These are phyloP conservation scores for Plasmodium berghei DNA, from an alignment of 169 alveolate genomes.

Conservation along the genomic window DNA sequence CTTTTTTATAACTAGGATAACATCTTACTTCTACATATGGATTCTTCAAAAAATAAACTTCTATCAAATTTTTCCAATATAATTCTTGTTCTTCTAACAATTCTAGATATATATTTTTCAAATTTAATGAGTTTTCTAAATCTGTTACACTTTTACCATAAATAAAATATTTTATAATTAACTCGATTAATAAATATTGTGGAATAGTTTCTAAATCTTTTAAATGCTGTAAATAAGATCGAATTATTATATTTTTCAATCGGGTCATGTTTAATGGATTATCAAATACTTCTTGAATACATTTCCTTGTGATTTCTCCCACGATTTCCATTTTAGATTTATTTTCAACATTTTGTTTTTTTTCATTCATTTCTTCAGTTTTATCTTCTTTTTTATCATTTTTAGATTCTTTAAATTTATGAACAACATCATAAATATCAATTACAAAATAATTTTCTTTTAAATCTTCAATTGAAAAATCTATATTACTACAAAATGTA, in stretches of 20 bases:
- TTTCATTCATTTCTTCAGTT: neutral
- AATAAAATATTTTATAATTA: slow-evolving; percentile 76
- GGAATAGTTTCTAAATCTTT: slow-evolving; percentile 82
- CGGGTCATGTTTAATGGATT: slow-evolving; percentile 79
- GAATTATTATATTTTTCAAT: slow-evolving; percentile 71
- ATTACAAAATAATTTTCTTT: slow-evolving; percentile 74
- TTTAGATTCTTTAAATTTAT: slow-evolving; percentile 23
- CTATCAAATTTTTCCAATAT: slow-evolving; percentile 81
- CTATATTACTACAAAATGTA: slow-evolving; percentile 81
- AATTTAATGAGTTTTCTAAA: slow-evolving; percentile 65
- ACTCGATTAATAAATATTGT: slow-evolving; percentile 76
- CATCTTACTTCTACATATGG: slow-evolving; percentile 71
- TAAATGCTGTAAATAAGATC: slow-evolving; percentile 75
- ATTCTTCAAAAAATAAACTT: slow-evolving; percentile 71
- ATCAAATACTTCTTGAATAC: slow-evolving; percentile 68
- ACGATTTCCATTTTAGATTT: slow-evolving; percentile 72
- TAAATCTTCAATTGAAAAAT: slow-evolving; percentile 77
- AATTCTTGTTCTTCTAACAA: slow-evolving; percentile 73
- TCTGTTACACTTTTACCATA: slow-evolving; percentile 69
- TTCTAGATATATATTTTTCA: slow-evolving; percentile 41
- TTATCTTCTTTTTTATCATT: neutral
- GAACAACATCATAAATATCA: slow-evolving; percentile 78
- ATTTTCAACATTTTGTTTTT: neutral
- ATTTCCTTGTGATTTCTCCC: slow-evolving; percentile 62
- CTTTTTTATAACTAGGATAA: slow-evolving; percentile 78